Conservation (phyloP, 331 rosid genomes). For the Acacia pycnantha region DNA sequence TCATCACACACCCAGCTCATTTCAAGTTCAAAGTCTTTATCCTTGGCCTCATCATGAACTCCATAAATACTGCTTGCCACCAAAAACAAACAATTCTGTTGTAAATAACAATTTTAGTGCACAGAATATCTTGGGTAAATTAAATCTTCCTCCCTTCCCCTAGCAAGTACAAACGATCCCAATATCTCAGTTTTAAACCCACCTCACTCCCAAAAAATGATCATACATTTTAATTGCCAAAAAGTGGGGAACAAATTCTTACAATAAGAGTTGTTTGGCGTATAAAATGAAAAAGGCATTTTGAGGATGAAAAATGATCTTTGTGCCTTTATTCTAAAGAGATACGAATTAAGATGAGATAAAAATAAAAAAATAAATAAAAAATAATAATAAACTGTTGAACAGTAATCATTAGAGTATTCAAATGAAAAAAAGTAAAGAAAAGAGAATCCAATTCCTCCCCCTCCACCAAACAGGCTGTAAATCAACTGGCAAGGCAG, state of each 20-base stretch:
- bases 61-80: slow-evolving; percentile 72
- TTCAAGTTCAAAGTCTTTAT: slow-evolving; percentile 92
- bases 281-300: not conserved
- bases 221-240: not conserved
- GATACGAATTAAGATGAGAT: not conserved
- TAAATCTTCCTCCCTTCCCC: not conserved
- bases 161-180: not conserved
- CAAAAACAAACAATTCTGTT: not conserved
- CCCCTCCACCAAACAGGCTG: not conserved
- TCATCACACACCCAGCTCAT: slow-evolving; percentile 99
- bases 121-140: not conserved
- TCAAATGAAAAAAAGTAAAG: not conserved
- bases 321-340: not conserved
- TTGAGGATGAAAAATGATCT: not conserved
- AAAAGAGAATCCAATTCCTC: not conserved
- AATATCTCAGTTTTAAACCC: not conserved
- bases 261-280: not conserved
- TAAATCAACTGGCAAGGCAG: not conserved
- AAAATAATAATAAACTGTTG: not conserved
- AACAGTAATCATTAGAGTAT: not conserved
- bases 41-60: slow-evolving; percentile 97
- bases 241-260: not conserved
- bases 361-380: too few relatives aligned
- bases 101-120: not conserved
- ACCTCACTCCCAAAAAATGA: not conserved